These are phyloP conservation scores for Baorangia bicolor DNA, from an alignment of 768 basidiomycete species.

Conservation along the genomic window DNA sequence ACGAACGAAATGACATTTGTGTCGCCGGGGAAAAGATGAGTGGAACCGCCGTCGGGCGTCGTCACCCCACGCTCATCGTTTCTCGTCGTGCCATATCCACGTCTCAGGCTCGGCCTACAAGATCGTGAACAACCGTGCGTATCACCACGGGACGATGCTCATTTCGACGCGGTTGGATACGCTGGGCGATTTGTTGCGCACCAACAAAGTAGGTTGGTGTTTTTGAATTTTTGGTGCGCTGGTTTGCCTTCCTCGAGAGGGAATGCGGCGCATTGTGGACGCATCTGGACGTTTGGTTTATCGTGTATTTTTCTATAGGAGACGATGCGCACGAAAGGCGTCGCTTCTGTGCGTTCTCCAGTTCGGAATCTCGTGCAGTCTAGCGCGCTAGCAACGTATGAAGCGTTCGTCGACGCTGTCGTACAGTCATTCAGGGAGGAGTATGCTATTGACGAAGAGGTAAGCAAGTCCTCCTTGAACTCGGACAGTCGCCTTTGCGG, in stretches of 20 bases:
- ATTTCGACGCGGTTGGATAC: conserved; percentile 75
- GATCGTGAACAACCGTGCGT: conserved; percentile 84
- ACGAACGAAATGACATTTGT: too few species aligned
- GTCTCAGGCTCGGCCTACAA: conserved; percentile 98
- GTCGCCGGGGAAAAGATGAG: too few species aligned
- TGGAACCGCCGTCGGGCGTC: conserved; percentile 18
- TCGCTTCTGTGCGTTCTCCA: conserved; percentile 89
- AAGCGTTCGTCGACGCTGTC: conserved; percentile 68
- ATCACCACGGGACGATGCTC: conserved; percentile 99
- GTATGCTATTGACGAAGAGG: conserved; percentile 45
- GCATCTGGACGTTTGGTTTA: neutral
- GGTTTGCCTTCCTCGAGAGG: neutral
- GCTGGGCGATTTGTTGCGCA: conserved; percentile 69
- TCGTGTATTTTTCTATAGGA: conserved; percentile 44
- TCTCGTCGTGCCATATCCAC: conserved; percentile 40
- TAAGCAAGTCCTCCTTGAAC: conserved; percentile 2
- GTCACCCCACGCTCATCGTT: neutral
- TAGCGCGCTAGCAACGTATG: conserved; percentile 55
- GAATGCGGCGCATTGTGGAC: neutral
- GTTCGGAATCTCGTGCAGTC: conserved; percentile 78
- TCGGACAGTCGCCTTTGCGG: too few species aligned
- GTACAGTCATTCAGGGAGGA: conserved; percentile 62
- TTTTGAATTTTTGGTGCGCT: neutral
- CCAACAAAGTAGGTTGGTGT: conserved; percentile 52
- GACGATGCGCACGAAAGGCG: conserved; percentile 79